Percentiles rank a stretch among this genome's conserved stretches.
phyloP scores from a whole-genome alignment of 1,284 basidiomycete species.

The Sanghuangporus weigelae region DNA sequence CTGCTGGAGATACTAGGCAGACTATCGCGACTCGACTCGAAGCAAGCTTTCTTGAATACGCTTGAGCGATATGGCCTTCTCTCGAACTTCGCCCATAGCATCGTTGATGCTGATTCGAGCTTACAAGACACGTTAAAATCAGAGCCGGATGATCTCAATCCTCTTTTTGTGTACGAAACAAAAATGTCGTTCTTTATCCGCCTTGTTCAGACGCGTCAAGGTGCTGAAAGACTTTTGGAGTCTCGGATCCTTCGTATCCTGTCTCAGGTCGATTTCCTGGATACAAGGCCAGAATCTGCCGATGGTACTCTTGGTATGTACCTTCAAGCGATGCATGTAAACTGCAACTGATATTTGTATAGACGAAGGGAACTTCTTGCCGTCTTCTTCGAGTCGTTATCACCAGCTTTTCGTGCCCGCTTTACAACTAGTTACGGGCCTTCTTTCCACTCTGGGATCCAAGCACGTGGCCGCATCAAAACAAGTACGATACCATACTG shows the following conservation, averaged over 20 bases:
- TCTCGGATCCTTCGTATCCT: constrained; percentile 75
- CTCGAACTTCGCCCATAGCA: constrained; percentile 74
- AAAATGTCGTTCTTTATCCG: constrained; percentile 87
- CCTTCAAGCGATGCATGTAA: neutral
- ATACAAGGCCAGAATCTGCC: constrained; percentile 75
- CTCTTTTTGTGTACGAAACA: constrained; percentile 92
- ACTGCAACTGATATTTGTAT: constrained; percentile 8
- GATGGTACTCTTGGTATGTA: constrained; percentile 77
- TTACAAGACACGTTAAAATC: constrained; percentile 80
- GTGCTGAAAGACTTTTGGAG: constrained; percentile 84
- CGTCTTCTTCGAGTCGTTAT: constrained; percentile 82
- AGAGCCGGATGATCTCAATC: constrained; percentile 88
- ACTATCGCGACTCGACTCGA: constrained; percentile 60
- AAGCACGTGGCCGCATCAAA: constrained; percentile 60
- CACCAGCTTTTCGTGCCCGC: constrained; percentile 85
- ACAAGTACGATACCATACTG: constrained; percentile 43
- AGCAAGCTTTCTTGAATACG: constrained; percentile 50
- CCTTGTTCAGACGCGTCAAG: constrained; percentile 75
- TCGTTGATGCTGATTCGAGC: constrained; percentile 81
- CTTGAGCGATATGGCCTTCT: constrained; percentile 78
- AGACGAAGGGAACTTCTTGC: constrained; percentile 85
- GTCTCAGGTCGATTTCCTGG: constrained; percentile 83
- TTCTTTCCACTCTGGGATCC: constrained; percentile 63
- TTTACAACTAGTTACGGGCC: constrained; percentile 70
- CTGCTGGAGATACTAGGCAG: constrained; percentile 74